These are phyloP conservation scores for Podaxis rugospora DNA, from an alignment of 768 basidiomycete genomes.

Conservation along the genomic window DNA sequence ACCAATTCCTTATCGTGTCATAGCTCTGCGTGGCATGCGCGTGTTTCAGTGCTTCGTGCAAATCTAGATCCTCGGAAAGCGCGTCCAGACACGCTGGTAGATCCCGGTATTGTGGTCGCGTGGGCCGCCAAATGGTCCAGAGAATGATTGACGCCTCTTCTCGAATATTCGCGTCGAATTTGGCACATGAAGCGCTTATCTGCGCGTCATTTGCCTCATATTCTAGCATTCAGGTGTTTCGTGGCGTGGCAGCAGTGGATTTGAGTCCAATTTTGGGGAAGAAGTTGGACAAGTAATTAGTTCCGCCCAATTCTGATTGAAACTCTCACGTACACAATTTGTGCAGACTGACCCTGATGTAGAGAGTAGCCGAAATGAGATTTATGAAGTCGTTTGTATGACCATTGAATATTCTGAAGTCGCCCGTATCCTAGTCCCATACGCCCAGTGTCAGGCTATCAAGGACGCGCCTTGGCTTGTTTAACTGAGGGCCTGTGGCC, in stretches of 20 bases:
- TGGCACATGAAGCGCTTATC: conserved; percentile 24
- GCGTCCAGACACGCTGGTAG: conserved; percentile 30
- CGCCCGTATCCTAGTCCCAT: no score
- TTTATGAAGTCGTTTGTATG: no score
- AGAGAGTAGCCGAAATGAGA: no score
- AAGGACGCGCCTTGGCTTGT: no score
- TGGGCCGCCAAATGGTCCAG: conserved; percentile 34
- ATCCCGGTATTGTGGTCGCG: conserved; percentile 23
- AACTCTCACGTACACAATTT: background rate
- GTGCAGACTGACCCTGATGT: background rate
- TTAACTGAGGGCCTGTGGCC: no score
- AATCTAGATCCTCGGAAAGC: conserved; percentile 23
- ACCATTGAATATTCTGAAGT: no score
- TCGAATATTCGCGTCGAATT: conserved; percentile 30
- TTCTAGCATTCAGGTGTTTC: background rate
- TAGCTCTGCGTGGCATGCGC: conserved; percentile 27
- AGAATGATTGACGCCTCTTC: conserved; percentile 38
- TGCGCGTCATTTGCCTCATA: conserved; percentile 20
- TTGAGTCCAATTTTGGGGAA: background rate
- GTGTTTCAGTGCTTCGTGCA: conserved; percentile 29
- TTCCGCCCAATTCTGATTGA: background rate
- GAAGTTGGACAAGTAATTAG: background rate
- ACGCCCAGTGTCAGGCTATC: no score
- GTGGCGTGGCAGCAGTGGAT: background rate
- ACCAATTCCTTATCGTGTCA: conserved; percentile 29